Percentiles rank a stretch among this genome's conserved stretches.
These are phyloP conservation scores for Fusarium newnesense DNA, from an alignment of 2,329 filamentous ascomycete species.

Conservation along the genomic window DNA sequence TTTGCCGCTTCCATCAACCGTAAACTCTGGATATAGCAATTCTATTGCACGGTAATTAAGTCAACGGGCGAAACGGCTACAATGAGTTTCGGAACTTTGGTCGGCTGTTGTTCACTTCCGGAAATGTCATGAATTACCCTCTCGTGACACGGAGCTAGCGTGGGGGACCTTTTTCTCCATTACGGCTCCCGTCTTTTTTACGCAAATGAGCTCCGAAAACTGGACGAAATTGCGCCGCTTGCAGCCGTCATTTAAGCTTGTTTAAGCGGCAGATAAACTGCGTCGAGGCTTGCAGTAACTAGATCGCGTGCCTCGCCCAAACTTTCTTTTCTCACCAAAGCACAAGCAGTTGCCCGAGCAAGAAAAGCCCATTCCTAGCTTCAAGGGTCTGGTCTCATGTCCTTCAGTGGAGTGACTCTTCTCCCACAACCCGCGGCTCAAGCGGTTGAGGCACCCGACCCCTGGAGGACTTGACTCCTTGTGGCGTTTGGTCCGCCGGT, in stretches of 20 bases:
- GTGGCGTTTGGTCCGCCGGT: slow-evolving; percentile 6
- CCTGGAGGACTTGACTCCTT: slow-evolving; percentile 18
- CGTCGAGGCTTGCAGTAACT: slow-evolving; percentile 2
- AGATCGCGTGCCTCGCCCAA: slow-evolving; percentile 5
- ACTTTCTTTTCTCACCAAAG: background rate
- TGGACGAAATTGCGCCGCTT: slow-evolving; percentile 6
- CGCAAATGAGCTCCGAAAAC: background rate
- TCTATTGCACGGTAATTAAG: background rate
- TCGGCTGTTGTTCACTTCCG: background rate
- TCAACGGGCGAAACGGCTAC: background rate
- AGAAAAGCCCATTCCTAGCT: background rate
- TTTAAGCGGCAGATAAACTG: slow-evolving; percentile 18
- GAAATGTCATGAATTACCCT: background rate
- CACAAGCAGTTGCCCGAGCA: background rate
- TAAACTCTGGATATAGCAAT: background rate
- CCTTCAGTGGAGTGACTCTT: slow-evolving; percentile 14
- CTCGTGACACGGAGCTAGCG: background rate
- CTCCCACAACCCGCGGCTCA: slow-evolving; percentile 18
- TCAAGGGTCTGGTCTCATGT: background rate
- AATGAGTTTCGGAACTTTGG: background rate
- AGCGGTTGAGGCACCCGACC: slow-evolving; percentile 15
- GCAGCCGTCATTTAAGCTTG: slow-evolving; percentile 32
- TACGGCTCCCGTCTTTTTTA: background rate
- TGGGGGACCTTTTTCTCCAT: background rate
- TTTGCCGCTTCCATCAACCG: background rate